phyloP scores from a whole-genome alignment of 2,329 filamentous ascomycete genomes.

The Aspergillus arachidicola region DNA sequence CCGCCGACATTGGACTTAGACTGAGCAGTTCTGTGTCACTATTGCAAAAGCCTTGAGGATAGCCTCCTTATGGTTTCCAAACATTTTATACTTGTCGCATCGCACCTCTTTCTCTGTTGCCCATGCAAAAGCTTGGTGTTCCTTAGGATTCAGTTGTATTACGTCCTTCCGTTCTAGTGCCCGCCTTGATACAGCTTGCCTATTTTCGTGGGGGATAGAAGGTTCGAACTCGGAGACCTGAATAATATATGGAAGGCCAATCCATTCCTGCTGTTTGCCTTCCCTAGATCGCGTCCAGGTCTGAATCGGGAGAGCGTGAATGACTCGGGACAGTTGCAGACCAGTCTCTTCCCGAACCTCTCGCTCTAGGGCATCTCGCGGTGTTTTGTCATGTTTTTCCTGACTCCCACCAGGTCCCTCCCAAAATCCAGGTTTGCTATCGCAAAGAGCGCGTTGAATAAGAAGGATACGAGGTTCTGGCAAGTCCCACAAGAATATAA shows the following conservation, averaged over 20 bases:
- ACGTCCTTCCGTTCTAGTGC: neutral
- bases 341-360: constrained; percentile 4
- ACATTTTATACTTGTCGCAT: neutral
- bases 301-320: neutral
- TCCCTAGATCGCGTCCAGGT: neutral
- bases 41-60: neutral
- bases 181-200: no score
- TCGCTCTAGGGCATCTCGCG: constrained; percentile 4
- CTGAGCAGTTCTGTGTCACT: no score
- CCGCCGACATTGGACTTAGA: no score
- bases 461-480: neutral
- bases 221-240: neutral
- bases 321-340: constrained; percentile 1
- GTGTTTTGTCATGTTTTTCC: neutral
- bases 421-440: constrained; percentile 4
- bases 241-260: neutral
- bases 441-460: constrained; percentile 1
- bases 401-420: neutral
- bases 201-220: no score
- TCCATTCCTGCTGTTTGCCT: neutral
- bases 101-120: constrained; percentile 8
- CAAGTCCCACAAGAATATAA: neutral
- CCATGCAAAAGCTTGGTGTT: constrained; percentile 5
- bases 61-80: neutral
- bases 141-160: constrained; percentile 1